Percentiles rank a stretch among this genome's conserved stretches.
Evolutionary conservation across 2,329 filamentous ascomycete species (phyloP).

Genomic region (Epichloe sp.): DNA sequence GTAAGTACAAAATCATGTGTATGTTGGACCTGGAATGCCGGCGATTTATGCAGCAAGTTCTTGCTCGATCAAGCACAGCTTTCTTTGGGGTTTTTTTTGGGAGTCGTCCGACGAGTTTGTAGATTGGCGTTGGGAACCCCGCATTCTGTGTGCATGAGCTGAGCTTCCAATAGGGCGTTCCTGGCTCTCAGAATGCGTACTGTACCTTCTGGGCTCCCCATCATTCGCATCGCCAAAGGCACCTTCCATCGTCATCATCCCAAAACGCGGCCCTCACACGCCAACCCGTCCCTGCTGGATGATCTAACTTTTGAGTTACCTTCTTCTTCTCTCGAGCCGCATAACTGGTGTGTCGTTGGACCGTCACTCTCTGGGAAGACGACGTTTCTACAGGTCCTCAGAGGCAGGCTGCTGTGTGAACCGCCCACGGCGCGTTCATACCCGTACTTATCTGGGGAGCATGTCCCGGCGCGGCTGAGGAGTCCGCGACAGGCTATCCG

Average conservation of each 20-base stretch:
- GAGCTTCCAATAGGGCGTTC: too few species aligned
- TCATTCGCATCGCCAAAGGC: slow-evolving; percentile 62
- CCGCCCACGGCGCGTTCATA: slow-evolving; percentile 66
- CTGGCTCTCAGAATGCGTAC: neutral
- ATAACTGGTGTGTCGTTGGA: slow-evolving; percentile 77
- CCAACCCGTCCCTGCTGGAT: slow-evolving; percentile 62
- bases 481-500: slow-evolving; percentile 58
- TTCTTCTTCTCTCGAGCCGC: slow-evolving; percentile 32
- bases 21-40: too few species aligned
- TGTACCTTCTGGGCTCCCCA: slow-evolving; percentile 30
- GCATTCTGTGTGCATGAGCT: too few species aligned
- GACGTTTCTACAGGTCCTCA: slow-evolving; percentile 65
- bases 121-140: too few species aligned
- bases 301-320: slow-evolving; percentile 58
- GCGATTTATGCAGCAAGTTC: too few species aligned
- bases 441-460: slow-evolving; percentile 58
- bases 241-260: slow-evolving; percentile 76
- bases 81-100: too few species aligned
- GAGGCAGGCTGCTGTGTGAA: slow-evolving; percentile 60
- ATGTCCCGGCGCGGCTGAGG: slow-evolving; percentile 41
- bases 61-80: too few species aligned
- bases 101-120: too few species aligned
- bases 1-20: too few species aligned
- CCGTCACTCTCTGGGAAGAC: slow-evolving; percentile 70
- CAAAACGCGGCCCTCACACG: slow-evolving; percentile 29